phyloP scores from a whole-genome alignment of 129 eudicot species.

The Solidago caesia region DNA sequence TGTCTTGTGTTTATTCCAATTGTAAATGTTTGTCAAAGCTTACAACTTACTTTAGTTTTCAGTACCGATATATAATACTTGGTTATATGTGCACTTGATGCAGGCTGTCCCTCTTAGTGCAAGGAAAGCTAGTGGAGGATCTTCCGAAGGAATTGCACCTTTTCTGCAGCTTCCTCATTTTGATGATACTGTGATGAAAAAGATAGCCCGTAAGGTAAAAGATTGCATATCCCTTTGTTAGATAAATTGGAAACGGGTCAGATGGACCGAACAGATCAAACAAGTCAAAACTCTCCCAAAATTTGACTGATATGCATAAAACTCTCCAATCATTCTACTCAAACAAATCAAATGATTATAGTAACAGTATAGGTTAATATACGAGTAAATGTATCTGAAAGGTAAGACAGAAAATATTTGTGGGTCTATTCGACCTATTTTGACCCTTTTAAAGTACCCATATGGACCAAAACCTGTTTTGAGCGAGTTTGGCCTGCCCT shows the following conservation, averaged over 20 bases:
- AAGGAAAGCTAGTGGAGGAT: constrained; percentile 74
- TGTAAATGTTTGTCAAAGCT: neutral
- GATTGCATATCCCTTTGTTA: neutral
- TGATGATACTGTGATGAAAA: constrained; percentile 62
- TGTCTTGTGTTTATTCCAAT: neutral
- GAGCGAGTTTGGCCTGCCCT: too few species aligned
- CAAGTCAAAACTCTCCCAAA: too few species aligned
- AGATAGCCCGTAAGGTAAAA: constrained; percentile 78
- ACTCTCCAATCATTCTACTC: too few species aligned
- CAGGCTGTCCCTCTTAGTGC: constrained; percentile 96
- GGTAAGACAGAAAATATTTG: too few species aligned
- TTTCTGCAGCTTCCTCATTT: constrained; percentile 96
- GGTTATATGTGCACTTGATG: constrained; percentile 24
- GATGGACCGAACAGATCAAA: neutral
- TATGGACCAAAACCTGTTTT: neutral
- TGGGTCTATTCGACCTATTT: too few species aligned
- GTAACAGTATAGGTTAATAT: too few species aligned
- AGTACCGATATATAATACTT: neutral
- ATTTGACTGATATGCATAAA: too few species aligned
- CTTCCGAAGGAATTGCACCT: constrained; percentile 77
- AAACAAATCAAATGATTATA: too few species aligned
- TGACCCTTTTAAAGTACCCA: neutral
- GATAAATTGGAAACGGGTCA: neutral
- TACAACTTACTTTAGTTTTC: constrained; percentile 6
- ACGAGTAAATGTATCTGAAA: too few species aligned